Base-by-base conservation (phyloP, 148 eudicot species). In the Drosera capensis region DNA sequence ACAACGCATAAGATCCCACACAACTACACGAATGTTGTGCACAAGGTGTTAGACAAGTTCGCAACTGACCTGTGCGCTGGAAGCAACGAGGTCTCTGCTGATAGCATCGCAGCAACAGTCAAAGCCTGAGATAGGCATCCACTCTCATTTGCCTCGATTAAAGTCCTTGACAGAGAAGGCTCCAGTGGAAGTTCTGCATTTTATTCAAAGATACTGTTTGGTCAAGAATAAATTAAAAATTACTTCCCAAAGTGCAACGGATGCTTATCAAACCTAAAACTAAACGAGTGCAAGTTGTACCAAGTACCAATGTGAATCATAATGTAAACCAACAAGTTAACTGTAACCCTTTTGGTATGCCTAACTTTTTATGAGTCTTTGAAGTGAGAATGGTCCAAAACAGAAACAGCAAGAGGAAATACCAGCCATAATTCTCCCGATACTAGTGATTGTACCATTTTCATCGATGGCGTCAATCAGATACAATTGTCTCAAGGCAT, bases 391-490 rank as follows among this genome's bases (percentile, higher is more conserved):
- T 11, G 38, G 14, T 13, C 35, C 11, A 2, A 34, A 7, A 34
- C 1, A 2, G 20, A 25, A 29, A 44, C 14, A 52, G 23, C 49
- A 13, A 62, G 45, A 64, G 51, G 38, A 2, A 29, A 29, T 72
- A 82, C 93, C 94, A 66, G 95, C 67, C 99, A 92, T 92, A 25
- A 69, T 72, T 51, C 77, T 64, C 40, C 99, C 99, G 49, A 72
- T 68, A 31, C 60, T 70, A 14, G 99, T 78, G 43, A 85, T 73
- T 20, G 64, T 53, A 55, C 99, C 99, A 71, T 78, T 63, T 56
- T 80, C 99, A 52, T 85, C 80, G n/a, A 92, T 81, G 38, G 88
- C 99, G 62, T 92, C 94, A 68, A 85, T 78, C 30, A 92, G 82
- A 70, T 75, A 92, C 45, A 92, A 58, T 58, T 92, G 99, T 68